Base-by-base conservation (phyloP, 225 moss, liverwort and hornwort species). In the Rhytidiadelphus loreus region DNA sequence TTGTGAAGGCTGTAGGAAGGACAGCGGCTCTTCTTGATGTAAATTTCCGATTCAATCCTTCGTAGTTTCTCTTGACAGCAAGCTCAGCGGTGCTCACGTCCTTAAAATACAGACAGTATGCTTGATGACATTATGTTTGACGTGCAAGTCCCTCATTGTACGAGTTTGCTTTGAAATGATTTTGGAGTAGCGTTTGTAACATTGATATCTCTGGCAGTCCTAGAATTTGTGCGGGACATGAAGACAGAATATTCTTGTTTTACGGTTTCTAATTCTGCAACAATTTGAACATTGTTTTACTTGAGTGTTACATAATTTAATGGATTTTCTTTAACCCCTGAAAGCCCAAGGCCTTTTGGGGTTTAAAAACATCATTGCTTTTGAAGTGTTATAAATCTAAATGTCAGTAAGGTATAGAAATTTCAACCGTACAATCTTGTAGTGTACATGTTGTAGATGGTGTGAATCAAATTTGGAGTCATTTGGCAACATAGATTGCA, bases 1-100 rank as follows among this genome's bases (percentile, higher is more conserved):
- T 92, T 86, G 92, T 91, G 92, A 92, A 92, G 91, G 89, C 91
- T 92, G 89, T 92, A 85, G 88, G 87, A 89, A 90, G 92, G 92
- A 86, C 89, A 92, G 87, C 87, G 86, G 85, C 91, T 87, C 89
- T 92, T 87, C 87, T 89, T 90, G 92, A 91, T 92, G 92, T 92
- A 92, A 92, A 89, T 80, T 88, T 86, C 77, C 65, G 85, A 89
- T 92, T 89, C 84, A 85, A 90, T 89, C 89, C 81, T 90, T 87
- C 62, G 71, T 85, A 76, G 87, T 88, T 90, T 86, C 86, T 88
- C 66, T 85, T 58, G 83, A 86, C 78, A 90, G 85, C 86, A 86
- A 83, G 90, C 72, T 88, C 63, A 69, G 69, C 35, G n/a, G 55
- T 87, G 85, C 81, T 84, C 84, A 55, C 66, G 46, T 85, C 80